A percentile compares a stretch with the other conserved stretches of the same genome.
phyloP scores from a whole-genome alignment of 2,329 filamentous ascomycete species.

The Botrytis sinoallii region DNA sequence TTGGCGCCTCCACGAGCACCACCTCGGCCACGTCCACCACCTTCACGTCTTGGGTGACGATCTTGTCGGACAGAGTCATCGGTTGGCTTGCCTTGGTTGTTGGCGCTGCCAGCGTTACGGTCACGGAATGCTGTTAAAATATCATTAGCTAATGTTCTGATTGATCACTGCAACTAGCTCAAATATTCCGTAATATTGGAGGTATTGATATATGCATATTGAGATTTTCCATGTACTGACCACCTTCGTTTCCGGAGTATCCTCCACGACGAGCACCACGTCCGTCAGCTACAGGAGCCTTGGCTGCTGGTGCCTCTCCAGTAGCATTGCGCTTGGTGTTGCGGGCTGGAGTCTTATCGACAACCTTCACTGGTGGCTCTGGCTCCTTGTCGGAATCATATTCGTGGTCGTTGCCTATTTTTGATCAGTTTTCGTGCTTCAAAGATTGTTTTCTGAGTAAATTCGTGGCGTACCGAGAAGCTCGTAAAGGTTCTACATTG shows the following conservation, averaged over 20 bases:
- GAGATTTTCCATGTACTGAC: constrained; percentile 55
- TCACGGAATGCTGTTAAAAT: constrained; percentile 74
- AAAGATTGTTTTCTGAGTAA: constrained; percentile 25
- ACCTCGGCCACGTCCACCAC: constrained; percentile 55
- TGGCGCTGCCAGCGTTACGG: constrained; percentile 73
- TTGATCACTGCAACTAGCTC: not conserved
- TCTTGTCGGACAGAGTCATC: constrained; percentile 62
- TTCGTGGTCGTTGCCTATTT: constrained; percentile 56
- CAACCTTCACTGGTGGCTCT: constrained; percentile 78
- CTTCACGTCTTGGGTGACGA: constrained; percentile 55
- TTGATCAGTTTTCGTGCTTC: constrained; percentile 33
- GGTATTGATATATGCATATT: not conserved
- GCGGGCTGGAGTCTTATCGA: constrained; percentile 78
- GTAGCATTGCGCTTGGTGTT: constrained; percentile 80
- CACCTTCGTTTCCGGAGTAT: constrained; percentile 77
- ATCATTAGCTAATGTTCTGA: constrained; percentile 18
- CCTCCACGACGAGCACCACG: constrained; percentile 47
- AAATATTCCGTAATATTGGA: not conserved
- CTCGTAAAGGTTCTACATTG: constrained; percentile 86
- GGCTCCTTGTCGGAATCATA: constrained; percentile 68
- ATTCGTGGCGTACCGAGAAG: constrained; percentile 75
- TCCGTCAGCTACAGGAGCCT: constrained; percentile 29
- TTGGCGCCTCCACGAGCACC: constrained; percentile 35
- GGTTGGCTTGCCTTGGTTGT: constrained; percentile 77
- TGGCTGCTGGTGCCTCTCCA: constrained; percentile 60